Base-by-base conservation (phyloP, 2,329 filamentous ascomycete genomes). In the Fusarium drepaniforme region DNA sequence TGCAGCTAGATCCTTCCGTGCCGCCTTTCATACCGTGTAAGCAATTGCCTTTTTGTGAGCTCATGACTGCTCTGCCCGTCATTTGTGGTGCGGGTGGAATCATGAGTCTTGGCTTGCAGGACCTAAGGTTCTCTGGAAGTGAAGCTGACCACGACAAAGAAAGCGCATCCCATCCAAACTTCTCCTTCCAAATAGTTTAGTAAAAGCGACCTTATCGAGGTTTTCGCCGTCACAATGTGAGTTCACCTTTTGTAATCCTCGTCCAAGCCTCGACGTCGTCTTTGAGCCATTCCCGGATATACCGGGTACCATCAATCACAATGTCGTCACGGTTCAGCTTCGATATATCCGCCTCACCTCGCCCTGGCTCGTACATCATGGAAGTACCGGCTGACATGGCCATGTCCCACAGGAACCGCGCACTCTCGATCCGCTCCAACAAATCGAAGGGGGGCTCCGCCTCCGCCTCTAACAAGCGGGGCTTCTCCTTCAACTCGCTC, bases 401-500 rank as follows among this genome's bases (percentile, higher is more conserved):
- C 6, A 35, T 37, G 16, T 62, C 70, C n/a, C 63, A 40, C 77
- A 94, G 92, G 92, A 93, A 93, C 80, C 93, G 93, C 79, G 90
- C 91, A 71, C 89, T 94, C 71, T 95, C 93, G 35, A 90, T 94
- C 80, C 92, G 93, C 78, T 93, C 92, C 71, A 89, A 90, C 82
- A 90, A 90, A 81, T 81, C 82, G 72, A 82, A 82, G 79, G 82
- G 84, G 80, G 77, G 80, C 79, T 81, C 82, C 76, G 78, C 83
- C 80, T 80, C 83, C 59, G 79, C 75, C 78, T 80, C 82, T 57
- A 80, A 85, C 67, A 80, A 82, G 72, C 91, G 90, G 79, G 92
- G 94, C 80, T 98, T 98, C 86, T 93, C 92, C 69, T 93, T 98
- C 86, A 92, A 90, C 75, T 97, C 95, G 23, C 91, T 99, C 66